Evolutionary conservation across 2,329 filamentous ascomycete genomes (phyloP).

Genomic region (Plenodomus tracheiphilus): DNA sequence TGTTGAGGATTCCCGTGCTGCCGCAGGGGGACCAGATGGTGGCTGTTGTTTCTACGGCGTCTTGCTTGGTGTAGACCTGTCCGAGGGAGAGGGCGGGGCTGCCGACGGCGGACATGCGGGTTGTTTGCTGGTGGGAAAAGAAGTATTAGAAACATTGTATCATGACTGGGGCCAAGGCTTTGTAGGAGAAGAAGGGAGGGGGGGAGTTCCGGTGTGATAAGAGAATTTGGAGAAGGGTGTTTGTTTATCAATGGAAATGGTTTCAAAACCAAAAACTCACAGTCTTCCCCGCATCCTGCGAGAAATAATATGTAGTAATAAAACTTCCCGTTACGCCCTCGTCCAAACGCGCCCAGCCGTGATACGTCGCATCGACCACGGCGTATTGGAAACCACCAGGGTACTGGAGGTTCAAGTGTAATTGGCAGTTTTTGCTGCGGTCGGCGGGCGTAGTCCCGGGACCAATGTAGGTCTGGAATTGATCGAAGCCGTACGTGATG

Average conservation of each 20-base stretch:
- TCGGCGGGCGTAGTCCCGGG: constrained; percentile 31
- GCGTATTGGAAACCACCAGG: constrained; percentile 45
- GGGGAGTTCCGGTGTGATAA: too few species aligned
- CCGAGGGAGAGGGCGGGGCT: constrained; percentile 46
- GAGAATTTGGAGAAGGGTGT: constrained; percentile 15
- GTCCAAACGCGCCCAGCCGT: constrained; percentile 42
- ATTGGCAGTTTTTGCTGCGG: constrained; percentile 43
- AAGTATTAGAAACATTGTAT: too few species aligned
- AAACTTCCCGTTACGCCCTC: constrained; percentile 39
- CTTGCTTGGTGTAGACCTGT: constrained; percentile 52
- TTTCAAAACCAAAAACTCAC: too few species aligned
- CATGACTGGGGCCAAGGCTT: too few species aligned
- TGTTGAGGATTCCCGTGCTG: constrained; percentile 36
- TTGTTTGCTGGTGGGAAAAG: constrained; percentile 26
- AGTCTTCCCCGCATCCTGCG: constrained; percentile 37
- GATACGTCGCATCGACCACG: constrained; percentile 42
- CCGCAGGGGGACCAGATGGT: constrained; percentile 42
- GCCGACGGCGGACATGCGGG: constrained; percentile 27
- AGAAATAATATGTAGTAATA: constrained; percentile 44
- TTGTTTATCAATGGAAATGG: constrained; percentile 1
- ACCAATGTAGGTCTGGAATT: constrained; percentile 42
- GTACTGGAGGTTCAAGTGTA: constrained; percentile 42
- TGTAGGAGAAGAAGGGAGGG: too few species aligned
- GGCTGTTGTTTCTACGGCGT: constrained; percentile 43
- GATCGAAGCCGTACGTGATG: constrained; percentile 40